Evolutionary conservation across 2,329 filamentous ascomycete genomes (phyloP), one percentile per base, ranked within the genome.

Genomic region (Aureobasidium sp.): DNA sequence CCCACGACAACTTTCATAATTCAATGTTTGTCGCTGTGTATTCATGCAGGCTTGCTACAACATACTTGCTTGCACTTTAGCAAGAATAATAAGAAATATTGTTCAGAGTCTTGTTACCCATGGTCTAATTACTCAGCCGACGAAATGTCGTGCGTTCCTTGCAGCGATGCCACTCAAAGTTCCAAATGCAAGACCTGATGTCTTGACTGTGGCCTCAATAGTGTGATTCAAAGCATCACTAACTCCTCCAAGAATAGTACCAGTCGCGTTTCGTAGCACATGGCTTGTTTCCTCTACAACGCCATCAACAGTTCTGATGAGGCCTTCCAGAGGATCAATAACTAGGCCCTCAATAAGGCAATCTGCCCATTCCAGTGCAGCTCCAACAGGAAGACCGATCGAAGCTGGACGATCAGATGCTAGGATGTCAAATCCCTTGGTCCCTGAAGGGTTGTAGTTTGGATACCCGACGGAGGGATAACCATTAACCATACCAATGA

Each of bases 381-480:
- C 61, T 7, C 61, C 62, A 7, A 47, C 39, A 6, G 64, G 64
- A 32, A 61, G 41, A 27, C 64, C 64, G 3, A 65, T 55, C 3
- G 55, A 61, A 34, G 64, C 64, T 10, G 64, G 64, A 27, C 64
- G 44, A 26, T 63, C 41, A 13, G 36, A n/a, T 17, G 51, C 47
- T 3, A 27, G 32, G 7, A 58, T 48, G 20, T 56, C 41, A 20
- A 60, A 65, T 13, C 61, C 51, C n/a, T 53, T 61, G 12, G 58
- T 59, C 7, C 26, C 23, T 20, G 39, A 39, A 5, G 50, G 55
- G 41, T 65, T 65, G 48, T 63, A 65, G 26, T 65, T 62, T 5
- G 64, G 64, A 47, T 65, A 65, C 5, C 64, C 64, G 1, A 65
- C 64, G 1, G 61, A 47, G 17, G 46, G 62, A 56, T 53, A 65